Evolutionary conservation across 768 basidiomycete species (phyloP), one percentile per base, ranked within the genome.

Genomic region (Tricholoma saponaceum): DNA sequence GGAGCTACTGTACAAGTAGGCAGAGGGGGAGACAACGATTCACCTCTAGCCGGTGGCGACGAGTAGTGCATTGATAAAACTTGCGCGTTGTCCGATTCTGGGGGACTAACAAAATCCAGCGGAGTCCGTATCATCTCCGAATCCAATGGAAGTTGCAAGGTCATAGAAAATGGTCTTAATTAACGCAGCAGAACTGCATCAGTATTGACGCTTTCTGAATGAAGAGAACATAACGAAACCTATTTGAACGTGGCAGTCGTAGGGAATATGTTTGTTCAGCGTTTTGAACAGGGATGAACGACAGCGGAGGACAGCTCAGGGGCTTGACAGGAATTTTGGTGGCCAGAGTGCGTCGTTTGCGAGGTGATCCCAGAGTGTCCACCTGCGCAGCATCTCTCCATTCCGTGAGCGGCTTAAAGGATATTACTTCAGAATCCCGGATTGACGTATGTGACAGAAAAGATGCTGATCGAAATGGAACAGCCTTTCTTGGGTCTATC

Each of bases 401-500:
- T 20, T 22, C 30, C 25, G 26, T 54, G 41, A 54, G 41, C 14
- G 53, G 53, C 41, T 54, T 56, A 25, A 20, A 37, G 7, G 46
- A 26, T 23, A 33, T 14, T 33, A n/a, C 20, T 37, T 51, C 20
- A 26, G 33, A 25, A 14, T 44, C 23, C 41, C 23, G 47, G 7
- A 35, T 28, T 13, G 22, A 16, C 22, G 26, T 50, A 55, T 25
- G 32, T 33, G 23, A 41, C 54, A 46, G 60, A 47, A 65, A 69
- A 23, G 59, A 64, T 16, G 62, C 67, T 23, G 55, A 63, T 57
- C 55, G 68, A 65, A 69, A 68, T 32, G 63, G 69, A 58, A 62
- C 53, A 12, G 57, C 58, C 51, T 68, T 74, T 32, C 71, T 70
- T 35, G 76, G 73, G 55, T 78, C 73, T 10, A 74, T 67, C 8